A percentile compares a stretch with the other conserved stretches of the same genome.
phyloP scores from a whole-genome alignment of 352 stramenopile genomes.

The Thalassiosira pacifica region DNA sequence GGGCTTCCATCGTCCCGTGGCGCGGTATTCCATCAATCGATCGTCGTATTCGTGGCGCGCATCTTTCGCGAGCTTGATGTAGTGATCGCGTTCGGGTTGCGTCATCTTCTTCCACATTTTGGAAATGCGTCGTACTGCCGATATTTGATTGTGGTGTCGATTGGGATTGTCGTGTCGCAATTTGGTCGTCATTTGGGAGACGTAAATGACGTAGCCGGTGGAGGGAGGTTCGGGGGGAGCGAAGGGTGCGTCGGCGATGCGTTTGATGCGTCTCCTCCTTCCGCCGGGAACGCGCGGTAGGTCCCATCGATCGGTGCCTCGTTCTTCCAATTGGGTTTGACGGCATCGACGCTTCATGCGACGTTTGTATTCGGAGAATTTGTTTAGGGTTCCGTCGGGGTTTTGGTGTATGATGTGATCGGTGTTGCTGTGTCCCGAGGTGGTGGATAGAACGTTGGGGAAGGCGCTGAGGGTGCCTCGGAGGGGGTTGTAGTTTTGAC shows the following conservation, averaged over 20 bases:
- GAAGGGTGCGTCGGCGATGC: constrained; percentile 64
- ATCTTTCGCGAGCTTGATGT: constrained; percentile 69
- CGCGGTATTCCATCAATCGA: constrained; percentile 76
- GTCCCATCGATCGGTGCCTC: constrained; percentile 76
- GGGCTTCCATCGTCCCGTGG: constrained; percentile 69
- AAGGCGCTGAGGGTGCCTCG: constrained; percentile 54
- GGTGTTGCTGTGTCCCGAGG: constrained; percentile 81
- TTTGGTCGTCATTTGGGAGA: constrained; percentile 85
- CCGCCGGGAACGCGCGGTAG: constrained; percentile 71
- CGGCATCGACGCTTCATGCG: constrained; percentile 55
- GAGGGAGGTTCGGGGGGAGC: constrained; percentile 73
- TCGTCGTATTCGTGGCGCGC: constrained; percentile 71
- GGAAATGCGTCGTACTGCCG: constrained; percentile 72
- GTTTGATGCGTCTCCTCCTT: constrained; percentile 71
- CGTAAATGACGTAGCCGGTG: constrained; percentile 76
- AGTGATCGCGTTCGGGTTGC: constrained; percentile 67
- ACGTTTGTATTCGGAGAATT: constrained; percentile 78
- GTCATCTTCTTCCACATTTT: constrained; percentile 76
- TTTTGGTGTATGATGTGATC: constrained; percentile 79
- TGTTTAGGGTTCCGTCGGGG: constrained; percentile 62
- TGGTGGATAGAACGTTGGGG: constrained; percentile 59
- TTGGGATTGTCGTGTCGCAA: constrained; percentile 82
- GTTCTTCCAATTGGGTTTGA: constrained; percentile 60
- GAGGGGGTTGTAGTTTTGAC: constrained; percentile 57
- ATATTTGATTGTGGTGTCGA: constrained; percentile 76